Evolutionary conservation across 2,329 filamentous ascomycete genomes (phyloP).

Genomic region (Ambrosiella beaveri): DNA sequence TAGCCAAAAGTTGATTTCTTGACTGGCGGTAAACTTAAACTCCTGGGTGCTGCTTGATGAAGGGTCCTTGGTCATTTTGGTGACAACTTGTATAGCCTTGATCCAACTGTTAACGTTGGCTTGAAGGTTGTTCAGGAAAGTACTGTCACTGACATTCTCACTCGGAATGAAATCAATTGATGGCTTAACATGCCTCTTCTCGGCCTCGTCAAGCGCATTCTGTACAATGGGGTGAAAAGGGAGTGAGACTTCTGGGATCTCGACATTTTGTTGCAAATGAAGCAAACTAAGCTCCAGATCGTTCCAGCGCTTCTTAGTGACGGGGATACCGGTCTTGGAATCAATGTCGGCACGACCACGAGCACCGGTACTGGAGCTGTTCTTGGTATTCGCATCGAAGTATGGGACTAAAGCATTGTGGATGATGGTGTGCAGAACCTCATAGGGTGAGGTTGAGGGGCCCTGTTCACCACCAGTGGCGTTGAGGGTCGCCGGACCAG

Average conservation of each 20-base stretch:
- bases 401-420: constrained; percentile 86
- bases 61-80: constrained; percentile 79
- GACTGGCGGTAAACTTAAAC: constrained; percentile 54
- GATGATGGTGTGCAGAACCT: constrained; percentile 80
- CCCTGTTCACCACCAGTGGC: constrained; percentile 52
- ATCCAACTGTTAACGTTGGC: constrained; percentile 95
- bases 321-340: constrained; percentile 82
- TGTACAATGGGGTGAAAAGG: constrained; percentile 81
- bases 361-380: constrained; percentile 43
- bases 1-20: constrained; percentile 98
- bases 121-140: constrained; percentile 85
- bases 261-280: constrained; percentile 92
- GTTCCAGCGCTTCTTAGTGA: constrained; percentile 93
- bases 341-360: constrained; percentile 68
- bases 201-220: constrained; percentile 63
- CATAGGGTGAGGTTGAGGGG: constrained; percentile 64
- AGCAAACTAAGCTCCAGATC: constrained; percentile 81
- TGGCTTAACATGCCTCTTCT: constrained; percentile 46
- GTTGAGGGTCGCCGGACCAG: constrained; percentile 57
- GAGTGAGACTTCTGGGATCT: constrained; percentile 83
- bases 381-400: constrained; percentile 90
- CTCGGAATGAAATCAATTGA: constrained; percentile 63
- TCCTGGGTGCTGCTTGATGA: constrained; percentile 38
- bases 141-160: constrained; percentile 67
- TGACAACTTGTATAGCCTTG: constrained; percentile 92